phyloP scores from a whole-genome alignment of 2,329 filamentous ascomycete species.

The Alternaria brassicicola region DNA sequence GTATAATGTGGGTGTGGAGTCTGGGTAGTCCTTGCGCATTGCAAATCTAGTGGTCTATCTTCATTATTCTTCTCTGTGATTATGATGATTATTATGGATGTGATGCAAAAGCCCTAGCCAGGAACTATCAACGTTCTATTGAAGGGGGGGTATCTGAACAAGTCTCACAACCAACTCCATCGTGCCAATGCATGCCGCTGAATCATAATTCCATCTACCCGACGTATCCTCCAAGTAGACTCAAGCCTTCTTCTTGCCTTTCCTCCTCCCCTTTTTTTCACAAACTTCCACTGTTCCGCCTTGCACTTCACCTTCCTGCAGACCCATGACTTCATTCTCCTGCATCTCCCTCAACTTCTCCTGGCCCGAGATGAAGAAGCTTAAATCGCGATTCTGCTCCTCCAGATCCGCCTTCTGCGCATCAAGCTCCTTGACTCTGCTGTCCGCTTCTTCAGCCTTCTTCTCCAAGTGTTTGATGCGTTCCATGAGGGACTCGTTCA shows the following conservation, averaged over 20 bases:
- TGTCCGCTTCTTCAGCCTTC: slow-evolving; percentile 63
- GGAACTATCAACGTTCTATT: not conserved
- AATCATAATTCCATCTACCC: not conserved
- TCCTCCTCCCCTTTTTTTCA: slow-evolving; percentile 36
- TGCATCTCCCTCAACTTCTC: slow-evolving; percentile 77
- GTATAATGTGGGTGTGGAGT: not conserved
- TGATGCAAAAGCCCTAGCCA: not conserved
- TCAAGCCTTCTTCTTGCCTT: slow-evolving; percentile 33
- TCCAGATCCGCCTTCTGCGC: slow-evolving; percentile 72
- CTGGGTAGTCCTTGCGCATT: not conserved
- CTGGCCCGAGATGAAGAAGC: slow-evolving; percentile 84
- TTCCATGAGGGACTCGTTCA: slow-evolving; percentile 80
- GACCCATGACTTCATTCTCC: slow-evolving; percentile 72
- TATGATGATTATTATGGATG: not conserved
- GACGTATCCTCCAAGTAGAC: not conserved
- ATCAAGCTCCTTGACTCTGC: slow-evolving; percentile 49
- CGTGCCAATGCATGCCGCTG: not conserved
- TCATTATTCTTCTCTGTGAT: not conserved
- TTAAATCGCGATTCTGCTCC: slow-evolving; percentile 86
- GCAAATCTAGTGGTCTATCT: not conserved
- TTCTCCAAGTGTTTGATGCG: slow-evolving; percentile 74
- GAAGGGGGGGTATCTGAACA: not conserved
- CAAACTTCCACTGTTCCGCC: slow-evolving; percentile 43
- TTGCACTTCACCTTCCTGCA: slow-evolving; percentile 67
- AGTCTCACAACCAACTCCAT: not conserved